These are phyloP conservation scores for Poronia punctata DNA, from an alignment of 495 filamentous ascomycete species.

Conservation along the genomic window DNA sequence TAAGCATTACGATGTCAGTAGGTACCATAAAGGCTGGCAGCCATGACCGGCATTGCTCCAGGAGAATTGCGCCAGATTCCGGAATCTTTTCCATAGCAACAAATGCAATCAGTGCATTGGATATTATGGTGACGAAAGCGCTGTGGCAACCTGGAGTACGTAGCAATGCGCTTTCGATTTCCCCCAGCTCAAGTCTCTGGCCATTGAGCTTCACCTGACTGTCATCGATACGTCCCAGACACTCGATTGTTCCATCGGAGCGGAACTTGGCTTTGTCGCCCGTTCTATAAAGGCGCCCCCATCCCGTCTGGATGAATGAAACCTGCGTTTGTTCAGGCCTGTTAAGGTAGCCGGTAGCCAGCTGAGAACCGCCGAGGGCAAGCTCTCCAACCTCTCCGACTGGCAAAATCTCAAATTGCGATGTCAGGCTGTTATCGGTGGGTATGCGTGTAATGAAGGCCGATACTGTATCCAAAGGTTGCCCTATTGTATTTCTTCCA, in stretches of 20 bases:
- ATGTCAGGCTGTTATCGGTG: constrained; percentile 1
- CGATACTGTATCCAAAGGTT: constrained; percentile 69
- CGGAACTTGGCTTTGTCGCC: constrained; percentile 73
- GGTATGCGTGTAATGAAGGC: constrained; percentile 54
- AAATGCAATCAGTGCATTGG: constrained; percentile 58
- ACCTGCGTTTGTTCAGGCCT: constrained; percentile 65
- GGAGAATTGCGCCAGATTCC: constrained; percentile 31
- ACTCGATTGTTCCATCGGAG: constrained; percentile 65
- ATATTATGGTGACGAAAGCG: constrained; percentile 54
- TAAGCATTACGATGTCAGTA: constrained; percentile 53
- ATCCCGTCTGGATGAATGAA: constrained; percentile 55
- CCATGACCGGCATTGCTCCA: constrained; percentile 57
- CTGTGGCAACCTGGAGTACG: constrained; percentile 44
- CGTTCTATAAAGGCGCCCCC: constrained; percentile 67
- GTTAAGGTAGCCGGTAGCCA: constrained; percentile 79
- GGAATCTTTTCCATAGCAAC: constrained; percentile 44
- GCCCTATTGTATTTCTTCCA: constrained; percentile 60
- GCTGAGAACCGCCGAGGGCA: constrained; percentile 69
- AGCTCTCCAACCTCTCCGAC: constrained; percentile 71
- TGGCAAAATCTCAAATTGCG: constrained; percentile 47
- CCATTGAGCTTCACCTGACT: constrained; percentile 80
- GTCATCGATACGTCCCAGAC: constrained; percentile 68
- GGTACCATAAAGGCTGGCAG: constrained; percentile 75
- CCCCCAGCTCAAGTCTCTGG: constrained; percentile 76
- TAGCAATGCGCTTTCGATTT: constrained; percentile 65